Evolutionary conservation across 2,329 filamentous ascomycete species (phyloP).

Genomic region (Pezicula rhizophila): DNA sequence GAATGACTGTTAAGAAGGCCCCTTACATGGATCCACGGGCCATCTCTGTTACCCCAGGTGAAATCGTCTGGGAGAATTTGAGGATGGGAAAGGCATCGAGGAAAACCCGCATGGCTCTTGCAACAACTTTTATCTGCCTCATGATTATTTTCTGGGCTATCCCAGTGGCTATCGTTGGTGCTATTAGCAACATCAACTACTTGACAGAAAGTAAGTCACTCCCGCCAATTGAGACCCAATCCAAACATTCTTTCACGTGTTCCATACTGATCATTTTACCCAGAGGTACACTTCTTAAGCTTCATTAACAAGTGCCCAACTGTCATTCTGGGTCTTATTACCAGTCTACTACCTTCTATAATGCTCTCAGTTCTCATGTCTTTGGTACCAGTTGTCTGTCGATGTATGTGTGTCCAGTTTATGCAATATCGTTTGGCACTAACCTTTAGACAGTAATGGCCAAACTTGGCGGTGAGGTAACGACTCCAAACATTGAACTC

Average conservation of each 20-base stretch:
- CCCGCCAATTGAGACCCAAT: background rate
- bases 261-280: constrained; percentile 3
- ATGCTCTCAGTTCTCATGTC: constrained; percentile 78
- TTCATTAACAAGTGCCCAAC: constrained; percentile 70
- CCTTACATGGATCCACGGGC: constrained; percentile 76
- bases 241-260: too few relatives aligned
- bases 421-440: constrained; percentile 3
- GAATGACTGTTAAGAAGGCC: constrained; percentile 74
- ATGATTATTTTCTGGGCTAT: constrained; percentile 83
- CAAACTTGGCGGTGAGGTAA: constrained; percentile 73
- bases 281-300: constrained; percentile 55
- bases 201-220: constrained; percentile 42
- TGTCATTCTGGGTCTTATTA: constrained; percentile 70
- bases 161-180: constrained; percentile 71
- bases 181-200: constrained; percentile 76
- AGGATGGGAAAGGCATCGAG: constrained; percentile 78
- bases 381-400: constrained; percentile 73
- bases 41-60: constrained; percentile 71
- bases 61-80: constrained; percentile 84
- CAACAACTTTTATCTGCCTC: constrained; percentile 62
- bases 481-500: constrained; percentile 71
- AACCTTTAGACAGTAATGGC: constrained; percentile 55
- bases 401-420: constrained; percentile 45
- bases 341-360: constrained; percentile 75
- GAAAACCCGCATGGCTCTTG: constrained; percentile 61